Percentiles rank a stretch among this genome's conserved stretches.
Evolutionary conservation across 495 filamentous ascomycete genomes (phyloP).

Genomic region (Lichenothelia convexa): DNA sequence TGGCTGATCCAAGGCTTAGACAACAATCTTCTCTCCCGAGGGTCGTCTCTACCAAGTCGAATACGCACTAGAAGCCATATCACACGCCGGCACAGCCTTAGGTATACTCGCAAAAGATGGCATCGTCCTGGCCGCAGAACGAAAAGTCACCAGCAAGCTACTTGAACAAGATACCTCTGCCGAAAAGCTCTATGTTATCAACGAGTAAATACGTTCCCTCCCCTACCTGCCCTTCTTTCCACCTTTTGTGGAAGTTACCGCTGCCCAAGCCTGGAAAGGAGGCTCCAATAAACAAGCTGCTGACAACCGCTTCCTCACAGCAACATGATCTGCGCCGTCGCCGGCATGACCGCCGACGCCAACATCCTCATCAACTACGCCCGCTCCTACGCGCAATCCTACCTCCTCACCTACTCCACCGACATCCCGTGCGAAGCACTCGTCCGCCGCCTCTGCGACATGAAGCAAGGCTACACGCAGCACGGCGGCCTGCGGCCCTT

Average conservation of each 20-base stretch:
- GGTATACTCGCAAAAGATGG: constrained; percentile 95
- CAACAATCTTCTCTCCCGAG: constrained; percentile 98
- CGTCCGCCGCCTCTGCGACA: constrained; percentile 85
- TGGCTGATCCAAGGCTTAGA: constrained; percentile 32
- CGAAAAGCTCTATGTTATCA: constrained; percentile 98
- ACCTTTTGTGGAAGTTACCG: not conserved
- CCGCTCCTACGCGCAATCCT: constrained; percentile 85
- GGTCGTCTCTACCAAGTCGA: constrained; percentile 97
- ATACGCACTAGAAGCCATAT: constrained; percentile 97
- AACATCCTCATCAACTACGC: constrained; percentile 99
- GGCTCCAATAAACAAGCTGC: too few relatives aligned
- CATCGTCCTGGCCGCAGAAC: constrained; percentile 95
- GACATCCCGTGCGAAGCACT: constrained; percentile 99
- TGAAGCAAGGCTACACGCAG: constrained; percentile 99
- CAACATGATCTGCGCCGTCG: constrained; percentile 99
- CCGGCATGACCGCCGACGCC: constrained; percentile 97
- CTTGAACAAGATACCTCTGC: constrained; percentile 98
- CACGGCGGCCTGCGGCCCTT: constrained; percentile 96
- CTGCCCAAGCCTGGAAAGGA: too few relatives aligned
- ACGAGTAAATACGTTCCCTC: constrained; percentile 50
- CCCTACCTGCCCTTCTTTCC: not conserved
- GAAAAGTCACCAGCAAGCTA: constrained; percentile 98
- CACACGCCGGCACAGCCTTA: constrained; percentile 89
- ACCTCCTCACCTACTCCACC: constrained; percentile 98
- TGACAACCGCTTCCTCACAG: constrained; percentile 24